Evolutionary conservation across 345 rosid species (phyloP), one percentile per base, ranked within the genome.

Genomic region (Melaleuca quinquenervia): DNA sequence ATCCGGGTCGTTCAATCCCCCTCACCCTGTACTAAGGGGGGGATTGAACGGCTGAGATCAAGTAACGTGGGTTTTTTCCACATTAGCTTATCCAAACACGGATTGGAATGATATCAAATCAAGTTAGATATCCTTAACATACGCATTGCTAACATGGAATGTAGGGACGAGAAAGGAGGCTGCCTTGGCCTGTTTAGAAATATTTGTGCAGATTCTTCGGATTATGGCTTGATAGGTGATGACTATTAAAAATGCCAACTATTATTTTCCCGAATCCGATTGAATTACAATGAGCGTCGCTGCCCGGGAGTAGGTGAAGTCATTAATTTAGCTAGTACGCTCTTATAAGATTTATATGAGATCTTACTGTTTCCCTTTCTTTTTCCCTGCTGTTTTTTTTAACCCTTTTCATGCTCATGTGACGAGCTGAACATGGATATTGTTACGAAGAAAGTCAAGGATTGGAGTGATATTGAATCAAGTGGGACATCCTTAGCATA

Each of bases 151-250:
- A 5, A 32, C 8, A 70, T 5, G 12, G 12, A 4, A 41, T 8
- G 24, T 1, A 10, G 41, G 24, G 48, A 6, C 21, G 12, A 70
- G 24, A 41, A 32, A 70, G 78, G 48, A 70, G 78, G 45, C 24
- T 0, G 3, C 12, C n/a, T 41, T 8, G 22, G 0, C 48, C 36
- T 11, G 7, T 70, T 36, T 9, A 70, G 13, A 18, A 18, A 58
- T 58, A 16, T 58, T 0, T 58, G 2, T 58, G 36, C 12, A 7
- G 14, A 36, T 36, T 11, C 3, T 3, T 70, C 6, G 7, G 48
- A 3, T 0, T 0, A 18, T 70, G 3, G 18, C 12, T 0, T 1
- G 13, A 36, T 7, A 5, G 18, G 13, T 9, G 24, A 32, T 20
- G 3, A 32, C 32, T 32, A 16, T 8, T 8, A 32, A 64, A 64